Base-by-base conservation (phyloP, 2,329 filamentous ascomycete genomes). In the Cladosporium sp. region DNA sequence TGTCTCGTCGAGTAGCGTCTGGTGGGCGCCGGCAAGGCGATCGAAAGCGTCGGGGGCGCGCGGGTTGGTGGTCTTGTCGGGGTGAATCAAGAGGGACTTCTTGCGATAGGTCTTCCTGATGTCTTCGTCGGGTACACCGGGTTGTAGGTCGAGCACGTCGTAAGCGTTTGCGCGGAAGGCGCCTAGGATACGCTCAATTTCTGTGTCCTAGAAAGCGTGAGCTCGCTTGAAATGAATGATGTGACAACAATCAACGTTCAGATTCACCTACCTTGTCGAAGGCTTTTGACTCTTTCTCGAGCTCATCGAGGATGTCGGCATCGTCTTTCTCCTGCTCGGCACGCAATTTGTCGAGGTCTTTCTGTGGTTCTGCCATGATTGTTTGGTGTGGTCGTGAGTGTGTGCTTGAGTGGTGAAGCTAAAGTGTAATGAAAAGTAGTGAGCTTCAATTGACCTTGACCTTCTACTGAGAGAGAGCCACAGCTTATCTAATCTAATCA, bases 41-140 rank as follows among this genome's bases (percentile, higher is more conserved):
- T 99, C 95, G 77, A 99, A 99, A 71, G 95, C 95, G 74, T 98
- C 95, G 3, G 95, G 94, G 0, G 95, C 95, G 59, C 85, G 87
- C 0, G 92, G 90, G 76, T 99, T 98, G 75, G 89, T 89, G 65
- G 95, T 97, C 80, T 99, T 99, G 83, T 99, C 95, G 7, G 95
- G 95, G 83, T 99, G 95, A 82, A 99, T 98, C 59, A 99, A 88
- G 66, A 99, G 89, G n/a, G 95, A 99, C 80, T 97, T 98, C 74
- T 92, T 93, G 83, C 95, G 93, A 82, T 98, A 99, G 71, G 87
- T 87, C 72, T 90, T 84, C 81, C 97, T 98, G 84, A 99, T 98
- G 81, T 98, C 95, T 67, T 92, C 93, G 73, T 98, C 94, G 65
- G 95, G 88, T 24, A 98, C 92, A 76, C 95, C 95, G 3, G 95